Conservation (phyloP, 2,329 filamentous ascomycete species). For the Diaporthe sp. region DNA sequence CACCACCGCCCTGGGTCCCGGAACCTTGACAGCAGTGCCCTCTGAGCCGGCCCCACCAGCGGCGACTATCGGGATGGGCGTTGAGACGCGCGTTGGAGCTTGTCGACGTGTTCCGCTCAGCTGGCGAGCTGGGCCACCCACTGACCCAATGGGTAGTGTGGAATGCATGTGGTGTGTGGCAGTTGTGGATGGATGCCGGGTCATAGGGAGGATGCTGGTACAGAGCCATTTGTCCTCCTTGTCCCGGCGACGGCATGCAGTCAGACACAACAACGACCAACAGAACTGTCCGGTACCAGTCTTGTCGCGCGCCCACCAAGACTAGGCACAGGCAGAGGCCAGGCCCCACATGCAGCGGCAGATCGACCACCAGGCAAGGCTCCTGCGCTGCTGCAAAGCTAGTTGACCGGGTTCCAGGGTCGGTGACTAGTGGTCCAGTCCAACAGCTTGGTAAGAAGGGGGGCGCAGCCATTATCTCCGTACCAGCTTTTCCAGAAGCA, state of each 20-base stretch:
- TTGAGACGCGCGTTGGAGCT: slow-evolving; percentile 21
- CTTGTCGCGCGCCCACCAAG: not conserved
- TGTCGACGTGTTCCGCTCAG: slow-evolving; percentile 27
- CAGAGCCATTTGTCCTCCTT: not conserved
- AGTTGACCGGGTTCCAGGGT: slow-evolving; percentile 27
- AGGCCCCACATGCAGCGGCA: slow-evolving; percentile 29
- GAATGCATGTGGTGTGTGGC: slow-evolving; percentile 32
- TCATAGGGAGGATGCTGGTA: slow-evolving; percentile 5
- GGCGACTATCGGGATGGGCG: not conserved
- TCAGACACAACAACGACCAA: slow-evolving; percentile 10
- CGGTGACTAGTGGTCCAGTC: slow-evolving; percentile 1
- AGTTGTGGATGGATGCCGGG: slow-evolving; percentile 12
- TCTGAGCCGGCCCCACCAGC: slow-evolving; percentile 21
- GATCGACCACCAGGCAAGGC: slow-evolving; percentile 37
- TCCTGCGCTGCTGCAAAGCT: slow-evolving; percentile 25
- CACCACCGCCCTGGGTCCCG: slow-evolving; percentile 13
- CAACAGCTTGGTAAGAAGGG: slow-evolving; percentile 32
- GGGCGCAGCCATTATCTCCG: slow-evolving; percentile 12
- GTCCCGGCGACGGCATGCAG: slow-evolving; percentile 24
- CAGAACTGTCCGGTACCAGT: not conserved
- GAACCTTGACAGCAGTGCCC: not conserved
- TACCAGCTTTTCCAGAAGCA: slow-evolving; percentile 32
- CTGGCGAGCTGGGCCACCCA: slow-evolving; percentile 25
- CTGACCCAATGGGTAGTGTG: slow-evolving; percentile 4
- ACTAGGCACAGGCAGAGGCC: slow-evolving; percentile 20